These are phyloP conservation scores for Piper betle DNA, from an alignment of 164 flowering plant species.

Conservation along the genomic window DNA sequence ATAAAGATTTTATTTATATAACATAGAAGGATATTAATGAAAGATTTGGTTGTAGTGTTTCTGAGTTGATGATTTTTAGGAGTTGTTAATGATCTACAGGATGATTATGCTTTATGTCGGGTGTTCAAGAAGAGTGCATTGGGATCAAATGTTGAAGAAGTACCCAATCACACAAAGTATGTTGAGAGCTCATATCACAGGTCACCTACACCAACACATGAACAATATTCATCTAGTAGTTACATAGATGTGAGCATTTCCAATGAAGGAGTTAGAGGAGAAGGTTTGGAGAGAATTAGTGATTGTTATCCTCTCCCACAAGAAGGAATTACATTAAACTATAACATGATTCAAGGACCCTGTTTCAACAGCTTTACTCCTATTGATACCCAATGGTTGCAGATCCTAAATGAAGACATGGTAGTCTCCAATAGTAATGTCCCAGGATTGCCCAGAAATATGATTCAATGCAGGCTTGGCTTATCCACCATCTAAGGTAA, in stretches of 20 bases:
- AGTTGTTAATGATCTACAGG: slow-evolving; percentile 26
- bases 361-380: slow-evolving; percentile 8
- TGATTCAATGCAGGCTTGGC: slow-evolving; percentile 10
- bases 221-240: slow-evolving; percentile 36
- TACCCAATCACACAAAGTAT: background rate
- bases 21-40: too few relatives aligned
- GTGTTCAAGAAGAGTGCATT: slow-evolving; percentile 61
- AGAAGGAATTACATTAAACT: slow-evolving; percentile 19
- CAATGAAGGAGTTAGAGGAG: slow-evolving; percentile 31
- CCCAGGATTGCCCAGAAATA: slow-evolving; percentile 22
- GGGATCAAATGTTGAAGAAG: slow-evolving; percentile 3
- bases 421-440: slow-evolving; percentile 16
- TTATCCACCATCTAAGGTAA: slow-evolving; percentile 50
- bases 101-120: slow-evolving; percentile 88
- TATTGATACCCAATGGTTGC: slow-evolving; percentile 47
- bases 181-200: slow-evolving; percentile 2
- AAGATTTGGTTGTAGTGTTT: background rate
- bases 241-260: slow-evolving; percentile 25
- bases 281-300: slow-evolving; percentile 21
- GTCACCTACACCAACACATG: slow-evolving; percentile 4
- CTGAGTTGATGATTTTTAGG: background rate
- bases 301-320: slow-evolving; percentile 21
- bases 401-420: slow-evolving; percentile 43
- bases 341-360: slow-evolving; percentile 8
- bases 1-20: too few relatives aligned